Conservation (phyloP, 352 stramenopile genomes). For the Pythium graminicola region DNA sequence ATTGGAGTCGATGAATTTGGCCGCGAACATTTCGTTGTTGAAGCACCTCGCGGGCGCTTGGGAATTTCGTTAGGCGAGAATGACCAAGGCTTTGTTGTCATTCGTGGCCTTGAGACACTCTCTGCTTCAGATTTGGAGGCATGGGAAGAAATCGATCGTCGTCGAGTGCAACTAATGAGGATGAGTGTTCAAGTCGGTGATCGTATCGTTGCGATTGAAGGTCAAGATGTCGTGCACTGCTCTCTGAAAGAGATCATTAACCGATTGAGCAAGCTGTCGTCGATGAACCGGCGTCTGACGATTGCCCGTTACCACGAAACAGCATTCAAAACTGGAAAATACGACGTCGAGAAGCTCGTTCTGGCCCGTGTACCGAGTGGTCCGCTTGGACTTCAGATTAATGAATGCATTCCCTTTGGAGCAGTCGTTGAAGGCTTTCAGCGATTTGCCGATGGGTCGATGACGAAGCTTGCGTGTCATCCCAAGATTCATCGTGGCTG, state of each 20-base stretch:
- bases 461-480: slow-evolving; percentile 30
- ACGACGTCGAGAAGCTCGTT: slow-evolving; percentile 52
- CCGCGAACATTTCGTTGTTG: slow-evolving; percentile 39
- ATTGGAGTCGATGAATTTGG: slow-evolving; percentile 39
- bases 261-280: slow-evolving; percentile 35
- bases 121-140: slow-evolving; percentile 18
- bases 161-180: slow-evolving; percentile 28
- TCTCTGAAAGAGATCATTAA: slow-evolving; percentile 36
- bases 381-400: slow-evolving; percentile 42
- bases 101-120: slow-evolving; percentile 33
- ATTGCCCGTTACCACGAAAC: slow-evolving; percentile 44
- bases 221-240: slow-evolving; percentile 37
- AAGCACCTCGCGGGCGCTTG: slow-evolving; percentile 41
- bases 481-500: slow-evolving; percentile 42
- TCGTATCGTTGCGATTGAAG: slow-evolving; percentile 45
- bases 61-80: slow-evolving; percentile 49
- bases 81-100: slow-evolving; percentile 37
- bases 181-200: slow-evolving; percentile 36
- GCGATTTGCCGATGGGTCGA: slow-evolving; percentile 29
- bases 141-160: slow-evolving; percentile 31
- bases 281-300: slow-evolving; percentile 34
- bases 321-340: slow-evolving; percentile 23
- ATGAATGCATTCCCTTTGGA: slow-evolving; percentile 32
- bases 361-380: slow-evolving; percentile 33
- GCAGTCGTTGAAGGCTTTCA: slow-evolving; percentile 51